phyloP scores from a whole-genome alignment of 2,329 filamentous ascomycete genomes.

The Sphaerulina populicola region DNA sequence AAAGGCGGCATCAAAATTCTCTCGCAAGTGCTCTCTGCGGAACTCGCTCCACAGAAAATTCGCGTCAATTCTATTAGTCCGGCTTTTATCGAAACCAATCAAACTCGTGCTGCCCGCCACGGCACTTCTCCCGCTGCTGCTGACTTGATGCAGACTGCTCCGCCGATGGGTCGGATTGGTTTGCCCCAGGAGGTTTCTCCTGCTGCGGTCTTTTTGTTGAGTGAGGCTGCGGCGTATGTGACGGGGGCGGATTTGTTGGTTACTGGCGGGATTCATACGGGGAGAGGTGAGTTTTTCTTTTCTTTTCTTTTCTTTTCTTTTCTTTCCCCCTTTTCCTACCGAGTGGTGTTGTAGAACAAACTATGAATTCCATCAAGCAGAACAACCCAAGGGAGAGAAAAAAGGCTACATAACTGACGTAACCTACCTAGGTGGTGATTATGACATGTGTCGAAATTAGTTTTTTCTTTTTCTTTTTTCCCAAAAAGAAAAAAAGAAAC shows the following conservation, averaged over 20 bases:
- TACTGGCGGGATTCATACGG: constrained; percentile 25
- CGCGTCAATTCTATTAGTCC: constrained; percentile 26
- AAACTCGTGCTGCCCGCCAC: too few relatives aligned
- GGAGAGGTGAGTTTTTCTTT: constrained; percentile 12
- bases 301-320: too few relatives aligned
- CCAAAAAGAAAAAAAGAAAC: too few relatives aligned
- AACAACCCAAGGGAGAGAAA: too few relatives aligned
- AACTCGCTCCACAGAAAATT: constrained; percentile 30
- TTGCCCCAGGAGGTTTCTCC: constrained; percentile 24
- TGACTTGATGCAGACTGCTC: constrained; percentile 22
- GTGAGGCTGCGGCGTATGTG: constrained; percentile 38
- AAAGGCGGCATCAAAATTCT: constrained; percentile 26
- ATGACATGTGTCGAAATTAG: constrained; percentile 9
- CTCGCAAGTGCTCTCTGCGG: constrained; percentile 29
- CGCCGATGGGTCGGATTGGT: constrained; percentile 20
- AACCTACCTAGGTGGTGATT: constrained; percentile 1
- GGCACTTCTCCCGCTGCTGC: too few relatives aligned
- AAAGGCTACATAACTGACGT: too few relatives aligned
- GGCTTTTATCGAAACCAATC: constrained; percentile 24
- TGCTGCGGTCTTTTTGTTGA: constrained; percentile 37
- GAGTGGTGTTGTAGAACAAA: too few relatives aligned
- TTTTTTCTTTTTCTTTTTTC: too few relatives aligned
- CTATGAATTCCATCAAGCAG: too few relatives aligned
- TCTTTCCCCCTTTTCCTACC: too few relatives aligned
- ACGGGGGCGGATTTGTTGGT: constrained; percentile 34